These are phyloP conservation scores for Brassica carinata DNA, from an alignment of 345 rosid species.

Conservation along the genomic window DNA sequence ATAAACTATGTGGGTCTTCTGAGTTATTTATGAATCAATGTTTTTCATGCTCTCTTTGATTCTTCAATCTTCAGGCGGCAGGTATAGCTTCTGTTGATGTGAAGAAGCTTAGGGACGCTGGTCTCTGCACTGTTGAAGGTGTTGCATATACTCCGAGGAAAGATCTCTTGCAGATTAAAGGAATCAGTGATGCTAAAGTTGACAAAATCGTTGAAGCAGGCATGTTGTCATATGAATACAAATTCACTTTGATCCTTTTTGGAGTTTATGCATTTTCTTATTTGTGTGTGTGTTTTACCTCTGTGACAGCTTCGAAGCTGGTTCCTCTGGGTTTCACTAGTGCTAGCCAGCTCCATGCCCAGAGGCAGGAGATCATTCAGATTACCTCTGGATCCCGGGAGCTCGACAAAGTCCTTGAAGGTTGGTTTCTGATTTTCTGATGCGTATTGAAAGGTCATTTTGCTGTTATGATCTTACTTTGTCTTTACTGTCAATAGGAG, in stretches of 20 bases:
- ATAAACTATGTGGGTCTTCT: not conserved
- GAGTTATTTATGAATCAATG: not conserved
- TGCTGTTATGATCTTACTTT: slow-evolving; percentile 22
- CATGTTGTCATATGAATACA: slow-evolving; percentile 13
- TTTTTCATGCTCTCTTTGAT: not conserved
- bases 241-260: not conserved
- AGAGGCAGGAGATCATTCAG: slow-evolving; percentile 93
- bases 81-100: slow-evolving; percentile 88
- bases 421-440: slow-evolving; percentile 31
- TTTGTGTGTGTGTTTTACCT: not conserved
- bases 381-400: slow-evolving; percentile 95
- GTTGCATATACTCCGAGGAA: slow-evolving; percentile 89
- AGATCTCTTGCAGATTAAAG: slow-evolving; percentile 95
- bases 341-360: slow-evolving; percentile 87
- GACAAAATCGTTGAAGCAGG: slow-evolving; percentile 98
- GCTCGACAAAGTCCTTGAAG: slow-evolving; percentile 94
- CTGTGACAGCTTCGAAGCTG: slow-evolving; percentile 75
- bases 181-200: slow-evolving; percentile 95
- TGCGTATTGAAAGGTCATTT: not conserved
- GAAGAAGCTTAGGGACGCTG: slow-evolving; percentile 94
- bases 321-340: slow-evolving; percentile 96
- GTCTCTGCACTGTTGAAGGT: slow-evolving; percentile 91
- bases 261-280: not conserved
- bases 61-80: slow-evolving; percentile 54
- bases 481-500: slow-evolving; percentile 52